Base-by-base conservation (phyloP, 2,329 filamentous ascomycete genomes). In the Calonectria naviculata region DNA sequence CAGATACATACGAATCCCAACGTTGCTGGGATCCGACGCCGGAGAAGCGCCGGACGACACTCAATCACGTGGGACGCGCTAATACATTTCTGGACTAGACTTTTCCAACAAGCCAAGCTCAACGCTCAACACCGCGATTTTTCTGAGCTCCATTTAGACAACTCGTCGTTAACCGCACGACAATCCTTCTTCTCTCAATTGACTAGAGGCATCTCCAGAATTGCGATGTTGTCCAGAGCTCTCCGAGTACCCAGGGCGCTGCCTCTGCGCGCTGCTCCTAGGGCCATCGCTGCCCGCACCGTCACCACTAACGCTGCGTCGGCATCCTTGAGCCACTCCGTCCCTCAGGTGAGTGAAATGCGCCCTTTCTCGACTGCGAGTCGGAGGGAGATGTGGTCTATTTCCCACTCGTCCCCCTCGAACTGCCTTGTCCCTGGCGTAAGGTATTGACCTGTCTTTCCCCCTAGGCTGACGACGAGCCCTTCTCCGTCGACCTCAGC, bases 231-330 rank as follows among this genome's bases (percentile, higher is more conserved):
- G 85, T 93, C 92, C 81, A 89, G 92, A 86, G 87, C 91, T 83
- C 85, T 93, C 82, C 89, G 91, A 86, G 87, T 86, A 71, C 85
- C 89, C 81, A 88, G 90, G 83, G 88, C 89, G 80, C 87, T 81
- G 78, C 89, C 91, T 81, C 83, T 93, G 84, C 87, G 88, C 81
- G 81, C 85, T 65, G 81, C 83, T 69, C 81, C 87, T 71, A 80
- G 84, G 69, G 84, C 85, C 74, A 83, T 84, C 74, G 86, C 88
- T 78, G 87, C 91, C 83, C 91, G 96, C 83, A 91, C 91, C 79
- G 97, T 99, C 81, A 99, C 97, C 78, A 98, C 97, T 78, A 93
- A 98, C 86, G 97, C 97, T 76, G 97, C 97, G 78, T 96, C 94
- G 80, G 92, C 95, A 80, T 94, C 97, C 84, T 92, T 95, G 80